phyloP scores from a whole-genome alignment of 495 filamentous ascomycete genomes.

The Daldinia decipiens region DNA sequence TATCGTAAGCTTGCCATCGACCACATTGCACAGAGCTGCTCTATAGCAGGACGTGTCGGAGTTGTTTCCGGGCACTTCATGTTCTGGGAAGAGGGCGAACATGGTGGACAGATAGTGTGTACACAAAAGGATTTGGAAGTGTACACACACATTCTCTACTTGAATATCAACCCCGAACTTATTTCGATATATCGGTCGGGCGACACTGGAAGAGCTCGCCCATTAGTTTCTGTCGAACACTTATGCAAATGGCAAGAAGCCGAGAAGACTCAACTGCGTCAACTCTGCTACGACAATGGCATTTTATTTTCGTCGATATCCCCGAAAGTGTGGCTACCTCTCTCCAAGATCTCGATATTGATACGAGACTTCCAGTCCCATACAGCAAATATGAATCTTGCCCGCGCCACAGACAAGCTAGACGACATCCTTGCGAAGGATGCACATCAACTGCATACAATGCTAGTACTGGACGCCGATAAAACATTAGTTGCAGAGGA shows the following conservation, averaged over 20 bases:
- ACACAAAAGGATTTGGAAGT: constrained; percentile 60
- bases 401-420: not conserved
- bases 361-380: not conserved
- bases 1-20: constrained; percentile 63
- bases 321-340: not conserved
- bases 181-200: constrained; percentile 50
- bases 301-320: constrained; percentile 60
- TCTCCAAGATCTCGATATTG: not conserved
- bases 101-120: constrained; percentile 47
- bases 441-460: constrained; percentile 47
- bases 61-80: constrained; percentile 71
- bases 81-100: constrained; percentile 64
- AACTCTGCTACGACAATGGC: constrained; percentile 57
- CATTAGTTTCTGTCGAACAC: constrained; percentile 51
- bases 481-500: constrained; percentile 66
- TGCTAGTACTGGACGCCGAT: constrained; percentile 69
- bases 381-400: not conserved
- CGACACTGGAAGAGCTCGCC: constrained; percentile 57
- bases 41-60: constrained; percentile 49
- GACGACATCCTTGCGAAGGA: not conserved
- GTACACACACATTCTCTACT: constrained; percentile 71
- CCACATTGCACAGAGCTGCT: constrained; percentile 55
- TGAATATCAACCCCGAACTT: constrained; percentile 56
- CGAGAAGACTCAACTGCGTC: constrained; percentile 61
- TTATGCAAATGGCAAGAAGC: constrained; percentile 63